Base-by-base conservation (phyloP, 495 filamentous ascomycete genomes). In the Chaetomium fimeti region DNA sequence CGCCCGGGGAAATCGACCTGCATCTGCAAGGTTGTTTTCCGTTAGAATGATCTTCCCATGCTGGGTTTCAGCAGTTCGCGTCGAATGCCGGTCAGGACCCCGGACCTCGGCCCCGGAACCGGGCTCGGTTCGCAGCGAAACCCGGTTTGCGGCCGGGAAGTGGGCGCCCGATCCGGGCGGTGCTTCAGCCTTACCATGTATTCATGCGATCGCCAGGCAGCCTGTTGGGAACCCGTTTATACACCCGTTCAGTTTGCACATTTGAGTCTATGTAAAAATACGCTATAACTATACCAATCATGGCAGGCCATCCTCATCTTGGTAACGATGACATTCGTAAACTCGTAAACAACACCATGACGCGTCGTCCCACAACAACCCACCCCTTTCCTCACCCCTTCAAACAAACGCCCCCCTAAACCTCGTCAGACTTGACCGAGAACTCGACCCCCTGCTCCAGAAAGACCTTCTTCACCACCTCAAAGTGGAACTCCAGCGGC, bases 401-500 rank as follows among this genome's bases (percentile, higher is more conserved):
- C 32, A 8, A 24, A 49, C 32, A 5, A 5, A 4, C 32, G 32
- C 5, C 32, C 32, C 5, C 4, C 32, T 47, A 55, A 16, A 63
- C 57, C 66, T 68, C 66, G 40, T 68, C 66, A 8, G 49, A 64
- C 32, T 64, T 64, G 18, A 75, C 68, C 18, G 57, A 38, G 60
- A 75, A 75, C 43, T 69, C 57, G 3, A 75, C 67, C n/a, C 69
- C 72, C 27, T 64, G 53, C 53, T 25, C 32, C 57, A 22, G 18
- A 60, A 75, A 73, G 51, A 61, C 0, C 8, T 20, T 27, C 62
- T 49, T 58, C 1, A 72, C 64, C 1, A 49, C 40, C 29, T 61
- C 29, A 59, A 75, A 75, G 61, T 74, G 72, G 45, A 66, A 70
- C 11, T 66, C 69, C 13, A 70, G 49, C 32, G 29, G 13, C 16